phyloP scores from a whole-genome alignment of 257 asterid species.

The Salvia splendens region DNA sequence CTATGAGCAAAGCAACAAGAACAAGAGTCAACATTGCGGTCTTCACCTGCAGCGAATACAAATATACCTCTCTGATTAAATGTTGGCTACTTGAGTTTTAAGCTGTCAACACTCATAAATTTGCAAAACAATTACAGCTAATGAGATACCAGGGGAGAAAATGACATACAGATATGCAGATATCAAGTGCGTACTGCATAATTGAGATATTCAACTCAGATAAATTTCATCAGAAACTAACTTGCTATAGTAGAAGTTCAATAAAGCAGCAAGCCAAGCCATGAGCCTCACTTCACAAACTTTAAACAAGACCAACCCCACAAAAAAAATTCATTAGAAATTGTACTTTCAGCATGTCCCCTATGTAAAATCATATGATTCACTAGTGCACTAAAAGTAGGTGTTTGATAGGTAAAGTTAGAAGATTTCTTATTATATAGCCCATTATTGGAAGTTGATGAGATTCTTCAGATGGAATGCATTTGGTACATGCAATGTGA shows the following conservation, averaged over 20 bases:
- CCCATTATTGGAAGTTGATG: neutral
- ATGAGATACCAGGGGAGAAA: neutral
- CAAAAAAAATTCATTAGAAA: neutral
- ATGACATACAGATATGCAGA: too few species aligned
- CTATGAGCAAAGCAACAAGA: conserved; percentile 75
- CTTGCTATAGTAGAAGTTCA: neutral
- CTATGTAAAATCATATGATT: neutral
- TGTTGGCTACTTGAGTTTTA: conserved; percentile 17
- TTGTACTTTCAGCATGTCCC: neutral
- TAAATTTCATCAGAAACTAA: neutral
- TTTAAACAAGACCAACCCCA: neutral
- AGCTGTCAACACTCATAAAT: neutral
- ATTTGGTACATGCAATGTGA: neutral
- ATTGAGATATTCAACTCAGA: neutral
- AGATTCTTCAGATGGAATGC: neutral
- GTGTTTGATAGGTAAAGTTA: neutral
- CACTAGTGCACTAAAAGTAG: neutral
- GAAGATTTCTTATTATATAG: too few species aligned
- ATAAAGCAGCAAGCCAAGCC: neutral
- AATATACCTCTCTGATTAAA: neutral
- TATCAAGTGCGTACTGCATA: too few species aligned
- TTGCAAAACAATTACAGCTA: neutral
- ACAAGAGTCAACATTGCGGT: conserved; percentile 84
- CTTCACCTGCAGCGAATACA: conserved; percentile 64
- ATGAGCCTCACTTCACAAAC: neutral